Base-by-base conservation (phyloP, 2,329 filamentous ascomycete species). In the Penicillium sp. region DNA sequence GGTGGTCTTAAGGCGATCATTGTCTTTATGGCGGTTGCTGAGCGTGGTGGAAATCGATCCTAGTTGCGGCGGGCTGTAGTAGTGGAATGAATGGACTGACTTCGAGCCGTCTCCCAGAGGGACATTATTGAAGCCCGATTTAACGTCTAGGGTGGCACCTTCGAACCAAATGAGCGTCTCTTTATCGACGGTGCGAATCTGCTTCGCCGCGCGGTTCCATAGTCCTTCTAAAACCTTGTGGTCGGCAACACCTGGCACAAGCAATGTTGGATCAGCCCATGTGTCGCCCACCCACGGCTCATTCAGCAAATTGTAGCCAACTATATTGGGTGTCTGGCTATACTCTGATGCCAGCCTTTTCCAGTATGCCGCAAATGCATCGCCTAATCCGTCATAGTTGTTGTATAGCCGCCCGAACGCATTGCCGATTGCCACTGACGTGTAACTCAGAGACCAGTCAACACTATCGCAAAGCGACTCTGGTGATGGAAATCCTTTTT, bases 81-180 rank as follows among this genome's bases (percentile, higher is more conserved):
- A 59, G 21, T 59, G 56, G 42, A 59, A 59, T 48, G 56, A 59
- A 8, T 59, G 56, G 18, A 59, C 53, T n/a, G 56, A 51, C 37
- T 59, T 56, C 6, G 56, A 56, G 23, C 56, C 56, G 23, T 59
- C 56, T 10, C 56, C 53, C 11, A 59, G 56, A 14, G 56, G 56
- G 31, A 59, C 56, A 18, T 59, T 51, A 11, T 59, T 51, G 46
- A 56, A 59, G 5, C 56, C 56, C 1, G 56, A 59, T 26, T 53
- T 23, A 9, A 59, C 31, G 19, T 59, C 54, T 31, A 54, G 33
- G 8, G 54, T 57, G 18, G 51, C 54, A 3, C 54, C 54, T 51
- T 57, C 54, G 42, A 57, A 57, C 54, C 54, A 57, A 14, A 57
- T 51, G 18, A 57, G 54, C 14, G 54, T 57, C 31, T 51, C 47